Percentiles rank a stretch among this genome's conserved stretches.
phyloP scores from a whole-genome alignment of 2,329 filamentous ascomycete genomes.

The Nemania abortiva region DNA sequence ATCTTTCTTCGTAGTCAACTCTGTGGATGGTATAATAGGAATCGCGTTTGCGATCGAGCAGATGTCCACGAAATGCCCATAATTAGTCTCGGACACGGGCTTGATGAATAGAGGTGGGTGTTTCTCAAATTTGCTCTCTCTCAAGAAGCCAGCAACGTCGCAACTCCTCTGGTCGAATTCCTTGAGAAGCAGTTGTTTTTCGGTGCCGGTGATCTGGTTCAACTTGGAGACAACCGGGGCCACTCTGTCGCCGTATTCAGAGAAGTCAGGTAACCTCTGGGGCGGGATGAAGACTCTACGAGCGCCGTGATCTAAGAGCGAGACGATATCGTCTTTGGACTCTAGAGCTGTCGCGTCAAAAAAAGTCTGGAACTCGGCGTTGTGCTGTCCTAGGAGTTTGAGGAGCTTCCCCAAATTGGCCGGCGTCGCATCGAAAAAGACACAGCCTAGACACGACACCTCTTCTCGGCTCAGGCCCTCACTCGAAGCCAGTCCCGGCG shows the following conservation, averaged over 20 bases:
- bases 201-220: constrained; percentile 58
- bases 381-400: constrained; percentile 63
- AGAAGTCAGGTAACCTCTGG: constrained; percentile 71
- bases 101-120: constrained; percentile 64
- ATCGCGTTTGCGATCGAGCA: constrained; percentile 69
- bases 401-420: constrained; percentile 58
- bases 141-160: constrained; percentile 59
- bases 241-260: constrained; percentile 68
- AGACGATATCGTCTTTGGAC: constrained; percentile 78
- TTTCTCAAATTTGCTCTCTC: constrained; percentile 60
- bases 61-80: constrained; percentile 61
- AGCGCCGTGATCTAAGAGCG: constrained; percentile 86
- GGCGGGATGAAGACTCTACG: constrained; percentile 84
- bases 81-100: constrained; percentile 59
- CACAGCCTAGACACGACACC: constrained; percentile 68
- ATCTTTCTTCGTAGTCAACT: constrained; percentile 75
- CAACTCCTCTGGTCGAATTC: constrained; percentile 61
- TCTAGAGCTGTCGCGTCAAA: constrained; percentile 80
- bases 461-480: constrained; percentile 69
- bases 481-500: constrained; percentile 60
- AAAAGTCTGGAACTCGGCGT: constrained; percentile 71
- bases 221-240: constrained; percentile 63
- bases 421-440: constrained; percentile 66
- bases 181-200: constrained; percentile 66
- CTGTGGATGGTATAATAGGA: constrained; percentile 78